These are phyloP conservation scores for Panicum hallii DNA, from an alignment of 202 grass and related monocot genomes.

Conservation along the genomic window DNA sequence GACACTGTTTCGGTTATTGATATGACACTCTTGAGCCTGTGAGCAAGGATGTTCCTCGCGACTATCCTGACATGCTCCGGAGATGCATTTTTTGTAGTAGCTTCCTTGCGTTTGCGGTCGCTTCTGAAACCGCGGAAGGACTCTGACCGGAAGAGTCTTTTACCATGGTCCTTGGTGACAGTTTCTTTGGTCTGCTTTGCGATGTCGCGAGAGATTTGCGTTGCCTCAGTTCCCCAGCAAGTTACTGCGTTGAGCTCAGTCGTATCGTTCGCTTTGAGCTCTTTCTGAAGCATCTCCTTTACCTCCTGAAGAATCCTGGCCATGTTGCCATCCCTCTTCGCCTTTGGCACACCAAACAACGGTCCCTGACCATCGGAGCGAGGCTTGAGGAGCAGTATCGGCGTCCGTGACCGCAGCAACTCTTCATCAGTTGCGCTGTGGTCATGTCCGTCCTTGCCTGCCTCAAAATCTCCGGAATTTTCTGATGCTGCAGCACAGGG, in stretches of 20 bases:
- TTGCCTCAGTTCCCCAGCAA: conserved; percentile 37
- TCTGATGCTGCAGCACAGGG: conserved; percentile 5
- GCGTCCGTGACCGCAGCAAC: conserved; percentile 7
- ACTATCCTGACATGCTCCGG: conserved; percentile 52
- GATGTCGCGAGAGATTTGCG: conserved; percentile 53
- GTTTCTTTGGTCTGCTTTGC: conserved; percentile 59
- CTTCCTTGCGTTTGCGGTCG: conserved; percentile 21
- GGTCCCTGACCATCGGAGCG: neutral
- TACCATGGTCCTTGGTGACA: neutral
- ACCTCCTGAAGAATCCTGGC: conserved; percentile 72
- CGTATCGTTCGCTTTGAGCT: conserved; percentile 44
- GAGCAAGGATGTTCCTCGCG: conserved; percentile 37
- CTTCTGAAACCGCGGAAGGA: conserved; percentile 65
- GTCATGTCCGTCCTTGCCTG: too few species aligned
- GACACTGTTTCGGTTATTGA: conserved; percentile 39
- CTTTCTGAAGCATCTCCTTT: conserved; percentile 55
- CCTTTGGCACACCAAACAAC: conserved; percentile 40
- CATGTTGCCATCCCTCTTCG: conserved; percentile 54
- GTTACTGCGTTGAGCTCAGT: neutral
- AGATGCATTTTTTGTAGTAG: conserved; percentile 37
- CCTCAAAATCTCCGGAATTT: conserved; percentile 2
- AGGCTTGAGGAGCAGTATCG: conserved; percentile 79
- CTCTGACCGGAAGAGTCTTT: conserved; percentile 51
- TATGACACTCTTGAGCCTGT: conserved; percentile 48
- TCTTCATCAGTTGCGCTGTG: conserved; percentile 21